Evolutionary conservation across 2,329 filamentous ascomycete genomes (phyloP), one percentile per base, ranked within the genome.

Genomic region (Aspergillus quadricinctus): DNA sequence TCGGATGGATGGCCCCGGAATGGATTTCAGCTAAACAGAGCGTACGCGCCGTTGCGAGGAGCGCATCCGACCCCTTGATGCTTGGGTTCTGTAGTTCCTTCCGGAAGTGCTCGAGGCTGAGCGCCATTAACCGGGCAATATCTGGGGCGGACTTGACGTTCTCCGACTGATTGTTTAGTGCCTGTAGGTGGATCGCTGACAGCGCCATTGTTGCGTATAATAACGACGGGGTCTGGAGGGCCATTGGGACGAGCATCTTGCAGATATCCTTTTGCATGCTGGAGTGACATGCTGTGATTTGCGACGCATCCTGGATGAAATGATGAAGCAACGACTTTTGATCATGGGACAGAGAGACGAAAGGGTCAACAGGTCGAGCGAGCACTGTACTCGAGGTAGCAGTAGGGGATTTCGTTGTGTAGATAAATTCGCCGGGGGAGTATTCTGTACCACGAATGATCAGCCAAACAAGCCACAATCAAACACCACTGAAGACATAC

Each of bases 171-270:
- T 71, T 72, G 49, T 70, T 66, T 43, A 73, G 57, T 17, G 73
- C 70, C 53, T 72, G 68, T 1, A 75, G 67, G 54, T 78, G 75
- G 23, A 78, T 72, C 11, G 75, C 75, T 3, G 75, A 75, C 23
- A 77, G 66, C 1, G 75, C 75, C 53, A 75, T 72, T 21, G 74
- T 78, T 21, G 74, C 75, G 57, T 77, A 74, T 25, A 77, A 66
- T 50, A 78, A 64, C 1, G 75, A 75, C 2, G 73, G 75, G 9
- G 70, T 77, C 52, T 76, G 72, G 1, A 76, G 64, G 23, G 73
- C 75, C 74, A 77, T 77, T 1, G 75, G 75, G n/a, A 78, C 64
- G 14, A 77, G 68, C 69, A 76, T 71, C 21, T 69, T 66, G 60
- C 75, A 77, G 50, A 77, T 74, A 52, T 76, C 72, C 43, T 67